A percentile compares a stretch with the other conserved stretches of the same genome.
Conservation (phyloP, 2,329 filamentous ascomycete species). For the Phaeomoniella chlamydospora region DNA sequence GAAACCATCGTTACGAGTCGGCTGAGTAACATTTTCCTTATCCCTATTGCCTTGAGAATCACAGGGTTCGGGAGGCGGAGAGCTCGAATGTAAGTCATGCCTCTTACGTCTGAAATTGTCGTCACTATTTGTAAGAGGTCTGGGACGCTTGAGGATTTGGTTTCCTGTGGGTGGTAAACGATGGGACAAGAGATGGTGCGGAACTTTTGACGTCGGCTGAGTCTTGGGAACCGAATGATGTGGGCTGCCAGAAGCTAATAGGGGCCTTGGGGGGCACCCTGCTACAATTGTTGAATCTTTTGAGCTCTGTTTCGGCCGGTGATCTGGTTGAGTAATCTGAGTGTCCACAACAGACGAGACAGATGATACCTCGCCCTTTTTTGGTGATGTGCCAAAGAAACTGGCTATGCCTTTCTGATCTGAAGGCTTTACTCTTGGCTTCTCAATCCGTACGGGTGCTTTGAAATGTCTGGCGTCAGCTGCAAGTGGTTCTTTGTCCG, state of each 20-base stretch:
- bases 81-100: constrained; percentile 18
- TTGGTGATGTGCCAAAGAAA: constrained; percentile 28
- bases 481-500: constrained; percentile 6
- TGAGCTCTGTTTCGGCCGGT: neutral
- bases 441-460: constrained; percentile 15
- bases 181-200: constrained; percentile 7
- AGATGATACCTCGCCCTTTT: too few relatives aligned
- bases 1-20: constrained; percentile 6
- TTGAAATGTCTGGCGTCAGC: constrained; percentile 16
- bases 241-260: neutral
- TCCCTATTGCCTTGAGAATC: constrained; percentile 1
- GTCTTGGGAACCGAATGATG: neutral
- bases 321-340: too few relatives aligned
- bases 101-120: constrained; percentile 6
- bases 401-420: constrained; percentile 37
- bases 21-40: constrained; percentile 4
- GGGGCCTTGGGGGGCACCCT: constrained; percentile 1
- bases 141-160: constrained; percentile 3
- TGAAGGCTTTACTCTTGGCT: constrained; percentile 22
- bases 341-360: too few relatives aligned
- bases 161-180: constrained; percentile 3
- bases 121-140: constrained; percentile 3
- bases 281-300: constrained; percentile 3
- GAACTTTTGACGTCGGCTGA: constrained; percentile 2
- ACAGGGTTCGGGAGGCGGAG: constrained; percentile 5